Conservation (phyloP, 164 flowering plant genomes). For the Protea cynaroides region DNA sequence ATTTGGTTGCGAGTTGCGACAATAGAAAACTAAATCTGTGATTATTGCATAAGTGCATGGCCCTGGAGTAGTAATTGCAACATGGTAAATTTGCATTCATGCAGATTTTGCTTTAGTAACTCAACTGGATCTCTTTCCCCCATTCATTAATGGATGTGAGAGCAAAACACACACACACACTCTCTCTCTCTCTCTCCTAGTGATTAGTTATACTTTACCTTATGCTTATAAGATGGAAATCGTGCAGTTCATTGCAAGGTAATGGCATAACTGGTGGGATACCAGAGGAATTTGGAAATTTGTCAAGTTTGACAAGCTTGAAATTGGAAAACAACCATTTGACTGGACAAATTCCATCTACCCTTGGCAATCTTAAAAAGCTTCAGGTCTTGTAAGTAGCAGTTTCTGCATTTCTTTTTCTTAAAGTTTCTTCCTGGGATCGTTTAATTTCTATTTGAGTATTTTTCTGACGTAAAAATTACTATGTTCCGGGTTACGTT, state of each 20-base stretch:
- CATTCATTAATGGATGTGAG: too few species aligned
- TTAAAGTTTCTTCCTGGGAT: background rate
- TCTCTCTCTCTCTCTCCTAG: too few species aligned
- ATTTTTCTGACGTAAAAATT: slow-evolving; percentile 2
- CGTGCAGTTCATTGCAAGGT: slow-evolving; percentile 69
- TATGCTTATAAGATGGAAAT: slow-evolving; percentile 7
- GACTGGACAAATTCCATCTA: slow-evolving; percentile 73
- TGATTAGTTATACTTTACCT: background rate
- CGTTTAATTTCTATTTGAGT: background rate
- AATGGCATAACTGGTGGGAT: slow-evolving; percentile 74
- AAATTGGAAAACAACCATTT: slow-evolving; percentile 66
- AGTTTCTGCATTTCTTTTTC: background rate
- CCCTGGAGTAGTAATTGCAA: background rate
- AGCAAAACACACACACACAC: too few species aligned
- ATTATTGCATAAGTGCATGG: background rate
- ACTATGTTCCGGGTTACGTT: slow-evolving; percentile 9
- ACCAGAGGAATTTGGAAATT: slow-evolving; percentile 74
- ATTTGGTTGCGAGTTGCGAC: too few species aligned
- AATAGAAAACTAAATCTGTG: too few species aligned
- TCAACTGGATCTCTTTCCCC: background rate
- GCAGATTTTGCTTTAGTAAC: background rate
- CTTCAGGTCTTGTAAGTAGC: slow-evolving; percentile 76
- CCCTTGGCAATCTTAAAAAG: slow-evolving; percentile 69
- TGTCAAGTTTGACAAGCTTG: slow-evolving; percentile 58
- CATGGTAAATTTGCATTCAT: background rate